Percentiles rank a stretch among this genome's conserved stretches.
phyloP scores from a whole-genome alignment of 352 stramenopile species.

The Phytophthora cajani region DNA sequence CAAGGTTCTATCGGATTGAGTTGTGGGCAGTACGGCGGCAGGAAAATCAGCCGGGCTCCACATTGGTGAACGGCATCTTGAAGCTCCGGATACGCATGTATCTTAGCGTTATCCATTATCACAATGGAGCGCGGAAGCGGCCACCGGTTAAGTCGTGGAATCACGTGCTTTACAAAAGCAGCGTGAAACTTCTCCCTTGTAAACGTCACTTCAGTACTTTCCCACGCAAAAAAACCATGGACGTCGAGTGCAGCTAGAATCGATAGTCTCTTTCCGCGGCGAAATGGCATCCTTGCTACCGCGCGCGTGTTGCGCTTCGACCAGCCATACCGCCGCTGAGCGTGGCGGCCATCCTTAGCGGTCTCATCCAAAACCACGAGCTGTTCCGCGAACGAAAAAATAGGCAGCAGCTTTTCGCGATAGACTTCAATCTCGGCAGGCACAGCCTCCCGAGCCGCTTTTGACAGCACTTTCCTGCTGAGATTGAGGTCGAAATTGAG shows the following conservation, averaged over 20 bases:
- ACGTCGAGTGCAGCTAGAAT: neutral
- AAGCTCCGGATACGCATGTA: neutral
- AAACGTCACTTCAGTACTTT: neutral
- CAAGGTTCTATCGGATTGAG: neutral
- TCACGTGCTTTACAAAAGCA: neutral
- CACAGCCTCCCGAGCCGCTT: too few species aligned
- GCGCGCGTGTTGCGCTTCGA: neutral
- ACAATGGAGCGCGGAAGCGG: neutral
- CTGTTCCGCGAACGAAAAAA: neutral
- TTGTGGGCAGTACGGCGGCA: neutral
- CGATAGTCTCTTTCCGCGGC: neutral
- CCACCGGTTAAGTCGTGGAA: neutral
- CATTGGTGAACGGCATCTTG: neutral
- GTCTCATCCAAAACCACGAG: neutral
- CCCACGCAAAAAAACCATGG: neutral
- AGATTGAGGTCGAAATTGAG: too few species aligned
- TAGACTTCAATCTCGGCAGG: too few species aligned
- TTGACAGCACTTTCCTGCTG: too few species aligned
- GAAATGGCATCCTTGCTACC: neutral
- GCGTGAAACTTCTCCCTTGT: neutral
- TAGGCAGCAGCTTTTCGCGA: too few species aligned
- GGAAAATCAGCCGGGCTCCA: neutral
- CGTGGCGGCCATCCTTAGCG: neutral
- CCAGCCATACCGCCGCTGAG: neutral
- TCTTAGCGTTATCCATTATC: neutral